These are phyloP conservation scores for Telopea speciosissima DNA, from an alignment of 177 flowering plant species.

Conservation along the genomic window DNA sequence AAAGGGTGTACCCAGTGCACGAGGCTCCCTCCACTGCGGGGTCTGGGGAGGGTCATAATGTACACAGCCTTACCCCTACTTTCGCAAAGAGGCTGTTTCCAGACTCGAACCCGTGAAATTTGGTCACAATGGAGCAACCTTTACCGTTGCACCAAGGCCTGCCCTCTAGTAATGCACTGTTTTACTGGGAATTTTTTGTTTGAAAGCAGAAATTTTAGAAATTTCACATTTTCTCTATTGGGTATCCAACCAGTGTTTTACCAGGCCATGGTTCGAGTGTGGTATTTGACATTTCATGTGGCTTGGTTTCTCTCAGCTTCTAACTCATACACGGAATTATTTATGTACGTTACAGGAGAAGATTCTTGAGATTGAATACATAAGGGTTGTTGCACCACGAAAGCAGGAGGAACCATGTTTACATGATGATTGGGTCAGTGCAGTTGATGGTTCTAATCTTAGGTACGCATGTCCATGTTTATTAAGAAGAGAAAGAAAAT, in stretches of 20 bases:
- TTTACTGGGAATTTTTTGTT: no score
- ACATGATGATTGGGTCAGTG: conserved; percentile 99
- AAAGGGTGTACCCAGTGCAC: no score
- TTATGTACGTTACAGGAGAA: conserved; percentile 53
- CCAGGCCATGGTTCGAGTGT: no score
- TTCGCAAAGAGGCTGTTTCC: no score
- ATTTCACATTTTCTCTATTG: not conserved
- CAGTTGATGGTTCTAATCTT: conserved; percentile 77
- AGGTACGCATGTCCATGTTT: conserved; percentile 38
- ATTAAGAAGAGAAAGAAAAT: not conserved
- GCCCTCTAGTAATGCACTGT: not conserved
- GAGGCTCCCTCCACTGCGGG: no score
- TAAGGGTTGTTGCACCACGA: conserved; percentile 70
- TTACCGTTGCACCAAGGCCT: no score
- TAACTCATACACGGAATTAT: not conserved
- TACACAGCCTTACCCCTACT: no score
- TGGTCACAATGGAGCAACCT: no score
- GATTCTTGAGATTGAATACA: conserved; percentile 82
- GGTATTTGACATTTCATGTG: no score
- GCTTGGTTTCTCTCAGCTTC: not conserved
- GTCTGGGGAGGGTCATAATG: no score
- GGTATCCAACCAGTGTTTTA: not conserved
- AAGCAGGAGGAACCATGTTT: conserved; percentile 71
- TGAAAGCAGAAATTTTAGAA: no score
- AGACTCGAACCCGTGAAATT: no score